Evolutionary conservation across 1,284 basidiomycete species (phyloP).

Genomic region (Singerocomus inundabilis): DNA sequence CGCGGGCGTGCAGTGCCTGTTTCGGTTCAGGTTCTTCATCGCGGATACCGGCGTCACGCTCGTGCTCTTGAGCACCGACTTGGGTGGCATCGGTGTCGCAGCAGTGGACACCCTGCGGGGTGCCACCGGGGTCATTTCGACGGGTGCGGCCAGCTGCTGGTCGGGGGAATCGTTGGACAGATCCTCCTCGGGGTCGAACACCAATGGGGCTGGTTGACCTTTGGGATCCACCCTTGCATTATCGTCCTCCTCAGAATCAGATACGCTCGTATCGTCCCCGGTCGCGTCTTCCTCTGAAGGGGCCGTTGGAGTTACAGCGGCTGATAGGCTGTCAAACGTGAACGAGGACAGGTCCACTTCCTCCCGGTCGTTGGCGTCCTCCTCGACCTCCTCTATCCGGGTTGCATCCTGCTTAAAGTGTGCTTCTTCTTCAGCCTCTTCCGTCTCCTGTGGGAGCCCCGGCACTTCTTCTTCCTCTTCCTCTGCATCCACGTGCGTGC

Average conservation of each 20-base stretch:
- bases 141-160: constrained; percentile 2
- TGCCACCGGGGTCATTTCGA: constrained; percentile 32
- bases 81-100: constrained; percentile 54
- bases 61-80: constrained; percentile 45
- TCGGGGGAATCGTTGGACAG: constrained; percentile 15
- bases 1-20: constrained; percentile 51
- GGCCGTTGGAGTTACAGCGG: constrained; percentile 48
- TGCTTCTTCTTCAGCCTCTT: constrained; percentile 36
- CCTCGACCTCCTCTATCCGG: constrained; percentile 46
- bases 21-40: constrained; percentile 45
- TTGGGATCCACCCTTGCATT: constrained; percentile 6
- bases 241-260: constrained; percentile 48
- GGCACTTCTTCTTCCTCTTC: too few species aligned
- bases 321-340: constrained; percentile 62
- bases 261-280: constrained; percentile 41
- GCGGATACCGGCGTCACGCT: constrained; percentile 32
- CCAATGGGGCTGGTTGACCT: constrained; percentile 26
- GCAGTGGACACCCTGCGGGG: constrained; percentile 52
- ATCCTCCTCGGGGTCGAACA: constrained; percentile 47
- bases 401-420: constrained; percentile 42
- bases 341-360: constrained; percentile 72
- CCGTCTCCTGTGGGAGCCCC: constrained; percentile 25
- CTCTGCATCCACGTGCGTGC: constrained; percentile 14
- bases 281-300: constrained; percentile 36
- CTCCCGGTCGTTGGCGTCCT: constrained; percentile 54